Evolutionary conservation across 768 basidiomycete genomes (phyloP).

Genomic region (Termitomyces bulborhizus): DNA sequence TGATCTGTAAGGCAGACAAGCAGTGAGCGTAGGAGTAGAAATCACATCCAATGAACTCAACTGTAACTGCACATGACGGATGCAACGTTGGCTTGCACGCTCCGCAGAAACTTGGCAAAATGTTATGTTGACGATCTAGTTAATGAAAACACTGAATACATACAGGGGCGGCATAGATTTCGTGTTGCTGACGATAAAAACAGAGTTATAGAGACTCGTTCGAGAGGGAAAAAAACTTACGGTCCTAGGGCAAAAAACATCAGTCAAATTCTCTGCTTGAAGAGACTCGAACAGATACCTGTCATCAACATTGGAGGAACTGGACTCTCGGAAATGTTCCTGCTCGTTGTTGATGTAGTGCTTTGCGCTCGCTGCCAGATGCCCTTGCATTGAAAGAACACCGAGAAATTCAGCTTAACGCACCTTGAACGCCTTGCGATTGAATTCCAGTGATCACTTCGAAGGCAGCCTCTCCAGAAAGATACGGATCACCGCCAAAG

Average conservation of each 20-base stretch:
- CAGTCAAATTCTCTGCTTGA: not conserved
- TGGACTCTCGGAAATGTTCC: conserved; percentile 38
- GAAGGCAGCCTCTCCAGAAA: conserved; percentile 49
- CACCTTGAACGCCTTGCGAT: conserved; percentile 44
- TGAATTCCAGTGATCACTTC: conserved; percentile 48
- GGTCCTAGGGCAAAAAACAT: conserved; percentile 19
- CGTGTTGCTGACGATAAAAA: conserved; percentile 34
- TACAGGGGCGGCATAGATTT: conserved; percentile 51
- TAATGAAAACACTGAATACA: conserved; percentile 1
- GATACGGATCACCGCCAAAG: conserved; percentile 48
- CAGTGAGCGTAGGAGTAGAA: not conserved
- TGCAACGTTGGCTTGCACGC: conserved; percentile 60
- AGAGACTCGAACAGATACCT: conserved; percentile 19
- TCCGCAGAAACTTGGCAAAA: conserved; percentile 37
- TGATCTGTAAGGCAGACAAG: conserved; percentile 20
- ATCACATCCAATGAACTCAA: conserved; percentile 9
- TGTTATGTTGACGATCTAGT: not conserved
- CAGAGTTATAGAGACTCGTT: not conserved
- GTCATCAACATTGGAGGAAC: conserved; percentile 38
- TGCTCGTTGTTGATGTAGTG: conserved; percentile 44
- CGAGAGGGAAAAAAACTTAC: conserved; percentile 16
- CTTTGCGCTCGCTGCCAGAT: conserved; percentile 30
- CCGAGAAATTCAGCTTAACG: not conserved
- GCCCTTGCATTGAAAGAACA: not conserved
- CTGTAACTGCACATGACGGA: conserved; percentile 66